Base-by-base conservation (phyloP, 176 grass and related monocot species). In the Oryza coarctata region DNA sequence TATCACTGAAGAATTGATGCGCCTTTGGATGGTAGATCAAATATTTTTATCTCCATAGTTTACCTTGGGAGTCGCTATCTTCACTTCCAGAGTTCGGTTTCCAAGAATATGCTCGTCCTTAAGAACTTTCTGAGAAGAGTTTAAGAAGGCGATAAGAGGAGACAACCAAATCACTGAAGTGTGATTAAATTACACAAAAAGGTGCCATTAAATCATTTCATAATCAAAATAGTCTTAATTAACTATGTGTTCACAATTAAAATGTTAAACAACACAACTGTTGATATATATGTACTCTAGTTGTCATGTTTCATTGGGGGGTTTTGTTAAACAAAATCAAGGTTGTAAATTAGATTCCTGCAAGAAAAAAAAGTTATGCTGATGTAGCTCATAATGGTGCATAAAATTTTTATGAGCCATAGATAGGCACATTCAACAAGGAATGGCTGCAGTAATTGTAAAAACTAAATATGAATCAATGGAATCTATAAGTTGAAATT, bases 11-110 rank as follows among this genome's bases (percentile, higher is more conserved):
- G 18, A 82, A 49, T n/a, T 65, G 38, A 20, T 15, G 20, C 32
- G 7, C 49, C 7, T n/a, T 12, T 1, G 41, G 39, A 60, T 43
- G 50, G 79, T 63, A 71, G 31, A 47, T 65, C 7, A 66, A 26
- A 75, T 27, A 29, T 65, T 55, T 50, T 8, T 45, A 68, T 82
- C 61, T 35, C 38, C 64, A 69, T 44, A 68, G 70, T 44, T 36
- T 64, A 92, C 92, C 92, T 94, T 94, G 32, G 92, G 92, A 80
- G 89, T 94, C 36, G 92, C 92, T 78, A 94, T 84, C 84, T 94
- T 94, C 78, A 94, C 92, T 85, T 94, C 92, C 66, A 94, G 82
- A 43, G 92, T 94, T 89, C 92, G 83, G 20, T 85, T 91, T 68
- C 92, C 92, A 81, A 94, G 89, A 76, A 94, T 79, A 89, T 92